Evolutionary conservation across 495 filamentous ascomycete species (phyloP), one percentile per base, ranked within the genome.

Genomic region (Neurospora sp.): DNA sequence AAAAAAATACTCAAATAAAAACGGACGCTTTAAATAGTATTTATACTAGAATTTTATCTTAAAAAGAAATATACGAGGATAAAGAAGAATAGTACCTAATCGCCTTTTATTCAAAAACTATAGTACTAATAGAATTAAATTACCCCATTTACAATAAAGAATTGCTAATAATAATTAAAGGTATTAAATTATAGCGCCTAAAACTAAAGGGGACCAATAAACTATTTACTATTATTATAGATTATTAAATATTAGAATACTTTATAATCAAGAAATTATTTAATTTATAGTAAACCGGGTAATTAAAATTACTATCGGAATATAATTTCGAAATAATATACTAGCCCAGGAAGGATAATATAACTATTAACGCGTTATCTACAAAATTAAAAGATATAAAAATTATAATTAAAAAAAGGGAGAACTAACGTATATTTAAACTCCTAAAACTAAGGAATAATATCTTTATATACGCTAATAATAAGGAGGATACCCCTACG

Each of bases 361-460:
- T 42, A 11, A 44, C 60, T 1, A 62, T 42, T 14, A 39, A 75
- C 66, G 41, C 60, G 4, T 37, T 71, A 16, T 71, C 40, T 7
- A 16, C 18, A 20, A 72, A 71, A 41, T 46, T 37, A 2, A 35
- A 75, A 16, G 62, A 75, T 1, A 3, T 75, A 4, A 54, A 70
- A 46, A 31, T 71, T 73, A 8, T 71, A 73, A 11, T 70, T 75
- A 3, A n/a, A 18, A 8, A 75, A 73, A 39, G 49, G 72, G 20
- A 73, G 70, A 31, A 73, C 75, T 23, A 27, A 10, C 5, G 20
- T 71, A 20, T 38, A 27, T 69, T 75, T 14, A 70, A 14, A 1
- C 12, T 49, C 14, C 39, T 75, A 70, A 70, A 35, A 39, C 60
- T 44, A 71, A 72, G 71, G 16, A 69, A 2, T 23, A n/a, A 46